phyloP scores from a whole-genome alignment of 2,329 filamentous ascomycete species.

The Salinomyces thailandicus region DNA sequence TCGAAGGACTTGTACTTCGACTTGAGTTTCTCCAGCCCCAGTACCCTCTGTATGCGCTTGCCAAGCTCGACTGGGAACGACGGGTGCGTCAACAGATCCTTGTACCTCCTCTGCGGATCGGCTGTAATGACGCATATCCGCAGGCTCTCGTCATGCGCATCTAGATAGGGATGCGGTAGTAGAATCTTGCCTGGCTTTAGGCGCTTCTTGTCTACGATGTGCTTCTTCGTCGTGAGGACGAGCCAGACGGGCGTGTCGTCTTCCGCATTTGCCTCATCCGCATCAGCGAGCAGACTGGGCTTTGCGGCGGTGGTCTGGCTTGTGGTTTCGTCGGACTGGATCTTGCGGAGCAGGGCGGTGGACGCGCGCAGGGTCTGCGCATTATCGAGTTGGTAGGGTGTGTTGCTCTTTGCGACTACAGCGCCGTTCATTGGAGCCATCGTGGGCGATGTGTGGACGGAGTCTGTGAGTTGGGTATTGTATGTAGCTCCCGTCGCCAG shows the following conservation, averaged over 20 bases:
- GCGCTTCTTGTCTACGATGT: slow-evolving; percentile 60
- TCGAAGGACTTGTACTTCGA: slow-evolving; percentile 85
- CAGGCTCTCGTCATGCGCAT: slow-evolving; percentile 31
- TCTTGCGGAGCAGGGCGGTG: slow-evolving; percentile 46
- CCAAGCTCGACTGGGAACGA: slow-evolving; percentile 43
- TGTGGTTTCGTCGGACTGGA: slow-evolving; percentile 31
- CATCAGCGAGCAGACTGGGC: slow-evolving; percentile 38
- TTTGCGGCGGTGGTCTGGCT: slow-evolving; percentile 33
- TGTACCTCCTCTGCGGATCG: slow-evolving; percentile 74
- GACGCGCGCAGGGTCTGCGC: slow-evolving; percentile 48
- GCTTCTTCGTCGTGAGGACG: slow-evolving; percentile 54
- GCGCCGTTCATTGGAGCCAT: background rate
- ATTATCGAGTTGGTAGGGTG: slow-evolving; percentile 29
- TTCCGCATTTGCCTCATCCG: slow-evolving; percentile 35
- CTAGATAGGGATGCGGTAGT: slow-evolving; percentile 50
- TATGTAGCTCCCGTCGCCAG: too few relatives aligned
- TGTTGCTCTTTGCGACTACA: background rate
- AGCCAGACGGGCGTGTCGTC: slow-evolving; percentile 50
- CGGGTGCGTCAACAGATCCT: slow-evolving; percentile 69
- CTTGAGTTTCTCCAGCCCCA: slow-evolving; percentile 78
- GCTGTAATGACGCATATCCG: slow-evolving; percentile 81
- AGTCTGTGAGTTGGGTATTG: too few relatives aligned
- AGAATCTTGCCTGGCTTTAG: slow-evolving; percentile 74
- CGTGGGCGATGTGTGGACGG: background rate
- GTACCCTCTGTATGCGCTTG: slow-evolving; percentile 47